phyloP scores from a whole-genome alignment of 768 basidiomycete genomes.

The Rhizopogon rudus region DNA sequence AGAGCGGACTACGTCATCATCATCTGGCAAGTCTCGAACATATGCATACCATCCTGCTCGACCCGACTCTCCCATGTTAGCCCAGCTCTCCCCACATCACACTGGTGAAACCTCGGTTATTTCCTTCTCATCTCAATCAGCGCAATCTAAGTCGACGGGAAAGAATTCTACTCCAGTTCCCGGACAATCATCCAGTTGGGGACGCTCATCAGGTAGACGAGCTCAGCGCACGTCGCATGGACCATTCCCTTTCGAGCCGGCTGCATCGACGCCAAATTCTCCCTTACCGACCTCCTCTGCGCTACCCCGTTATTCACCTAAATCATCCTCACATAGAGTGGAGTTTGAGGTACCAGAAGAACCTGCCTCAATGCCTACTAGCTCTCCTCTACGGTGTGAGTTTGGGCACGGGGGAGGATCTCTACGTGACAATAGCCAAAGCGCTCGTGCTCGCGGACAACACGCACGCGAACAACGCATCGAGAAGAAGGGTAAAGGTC shows the following conservation, averaged over 20 bases:
- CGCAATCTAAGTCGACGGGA: constrained; percentile 37
- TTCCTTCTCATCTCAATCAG: constrained; percentile 23
- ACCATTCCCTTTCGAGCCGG: constrained; percentile 64
- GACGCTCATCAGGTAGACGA: constrained; percentile 46
- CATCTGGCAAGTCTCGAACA: constrained; percentile 16
- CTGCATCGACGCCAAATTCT: constrained; percentile 47
- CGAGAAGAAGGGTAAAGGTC: constrained; percentile 46
- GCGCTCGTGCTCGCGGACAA: constrained; percentile 14
- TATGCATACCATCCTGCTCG: constrained; percentile 7
- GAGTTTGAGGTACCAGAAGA: constrained; percentile 5
- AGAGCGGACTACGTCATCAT: constrained; percentile 22
- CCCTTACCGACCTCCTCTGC: constrained; percentile 17
- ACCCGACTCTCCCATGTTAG: constrained; percentile 14
- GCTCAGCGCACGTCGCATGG: constrained; percentile 44
- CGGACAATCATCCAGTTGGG: constrained; percentile 50
- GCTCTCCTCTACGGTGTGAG: constrained; percentile 24
- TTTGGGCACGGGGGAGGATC: constrained; percentile 25
- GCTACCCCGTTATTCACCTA: constrained; percentile 10
- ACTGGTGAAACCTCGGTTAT: constrained; percentile 29
- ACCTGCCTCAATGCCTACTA: constrained; percentile 6
- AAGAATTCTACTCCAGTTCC: constrained; percentile 21
- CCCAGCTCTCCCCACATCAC: constrained; percentile 32
- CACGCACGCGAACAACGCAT: constrained; percentile 11
- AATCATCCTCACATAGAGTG: constrained; percentile 4
- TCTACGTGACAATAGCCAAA: constrained; percentile 18